Evolutionary conservation across 2,329 filamentous ascomycete genomes (phyloP), one percentile per base, ranked within the genome.

Genomic region (Fusarium oligoseptatum): DNA sequence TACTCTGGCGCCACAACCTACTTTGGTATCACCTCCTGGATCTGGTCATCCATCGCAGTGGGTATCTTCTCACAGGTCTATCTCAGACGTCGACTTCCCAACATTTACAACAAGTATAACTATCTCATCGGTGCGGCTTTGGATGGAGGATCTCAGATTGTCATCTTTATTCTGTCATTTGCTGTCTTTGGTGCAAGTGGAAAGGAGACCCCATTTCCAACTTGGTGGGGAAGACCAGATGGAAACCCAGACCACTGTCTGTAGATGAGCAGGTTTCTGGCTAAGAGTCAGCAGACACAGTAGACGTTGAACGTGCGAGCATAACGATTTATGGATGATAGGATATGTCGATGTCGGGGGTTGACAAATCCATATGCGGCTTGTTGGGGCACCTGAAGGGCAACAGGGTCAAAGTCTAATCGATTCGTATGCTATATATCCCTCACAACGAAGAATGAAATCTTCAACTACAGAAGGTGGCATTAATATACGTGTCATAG

Each of bases 11-110:
- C 48, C 10, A 32, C 48, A 8, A 52, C 48, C 3, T 52, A 29
- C 27, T 52, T 83, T 36, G 86, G 84, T 5, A 84, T 68, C 34
- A 76, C 85, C 55, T 80, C 81, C 3, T 82, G 81, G 24, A 75
- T 85, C 15, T 73, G 80, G 68, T 76, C 76, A 0, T 82, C 78
- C 34, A 83, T 84, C 63, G 73, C 75, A 1, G 69, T 82, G 15
- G 83, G 82, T 9, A 78, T 82, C 32, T 78, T 82, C 34, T 77
- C 74, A 7, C 79, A 81, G 56, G 66, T 76, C 15, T 81, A 74
- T 60, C 65, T 81, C 6, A 66, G 79, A 6, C 74, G 71, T 14
- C 69, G 77, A 4, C 41, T 70, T 10, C 79, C 79, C 4, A 66
- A 60, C 14, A 72, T 76, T 45, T 80, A 77, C 55, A 76, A 76